A percentile compares a stretch with the other conserved stretches of the same genome.
Evolutionary conservation across 2,329 filamentous ascomycete genomes (phyloP).

Genomic region (Verticillium nonalfalfae): DNA sequence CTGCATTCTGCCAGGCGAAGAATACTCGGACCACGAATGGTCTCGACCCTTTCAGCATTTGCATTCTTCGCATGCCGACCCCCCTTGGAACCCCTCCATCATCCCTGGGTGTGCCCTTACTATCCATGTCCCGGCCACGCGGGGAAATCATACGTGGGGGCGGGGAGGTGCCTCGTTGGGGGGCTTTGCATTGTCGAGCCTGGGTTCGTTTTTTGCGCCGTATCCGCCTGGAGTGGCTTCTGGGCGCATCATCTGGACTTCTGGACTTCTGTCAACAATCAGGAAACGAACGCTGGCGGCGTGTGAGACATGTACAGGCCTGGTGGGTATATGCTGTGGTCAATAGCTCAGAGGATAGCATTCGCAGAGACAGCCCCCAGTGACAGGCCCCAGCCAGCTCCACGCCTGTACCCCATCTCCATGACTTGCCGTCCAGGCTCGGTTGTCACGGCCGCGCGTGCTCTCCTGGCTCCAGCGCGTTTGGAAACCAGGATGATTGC

Average conservation of each 20-base stretch:
- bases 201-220: background rate
- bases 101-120: background rate
- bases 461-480: background rate
- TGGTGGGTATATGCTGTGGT: background rate
- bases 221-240: background rate
- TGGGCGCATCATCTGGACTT: background rate
- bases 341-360: background rate
- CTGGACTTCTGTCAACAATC: background rate
- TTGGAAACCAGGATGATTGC: background rate
- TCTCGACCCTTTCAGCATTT: background rate
- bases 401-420: background rate
- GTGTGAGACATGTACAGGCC: background rate
- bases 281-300: background rate
- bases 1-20: background rate
- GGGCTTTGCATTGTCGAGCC: background rate
- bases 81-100: background rate
- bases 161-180: background rate
- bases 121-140: background rate
- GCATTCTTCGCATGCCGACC: background rate
- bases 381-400: background rate
- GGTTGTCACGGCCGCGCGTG: background rate
- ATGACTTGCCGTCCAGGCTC: background rate
- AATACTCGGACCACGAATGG: background rate
- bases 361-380: background rate
- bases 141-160: conserved; percentile 1